Percentiles rank a stretch among this genome's conserved stretches.
These are phyloP conservation scores for Phytophthora sp. DNA, from an alignment of 352 stramenopile genomes.

Conservation along the genomic window DNA sequence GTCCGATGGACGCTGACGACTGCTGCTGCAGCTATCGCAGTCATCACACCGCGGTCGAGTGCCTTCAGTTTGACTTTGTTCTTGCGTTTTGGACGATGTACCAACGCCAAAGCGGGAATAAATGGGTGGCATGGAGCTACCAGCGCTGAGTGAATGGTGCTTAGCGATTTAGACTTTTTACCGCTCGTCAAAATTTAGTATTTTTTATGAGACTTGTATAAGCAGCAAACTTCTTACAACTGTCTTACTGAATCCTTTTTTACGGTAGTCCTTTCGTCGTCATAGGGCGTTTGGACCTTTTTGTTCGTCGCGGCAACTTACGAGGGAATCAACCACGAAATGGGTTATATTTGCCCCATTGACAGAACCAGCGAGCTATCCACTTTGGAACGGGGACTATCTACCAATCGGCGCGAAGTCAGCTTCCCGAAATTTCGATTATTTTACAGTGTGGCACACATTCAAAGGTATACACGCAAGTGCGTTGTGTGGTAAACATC, in stretches of 20 bases:
- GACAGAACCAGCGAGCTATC: no score
- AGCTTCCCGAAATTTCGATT: no score
- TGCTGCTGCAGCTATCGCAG: not conserved
- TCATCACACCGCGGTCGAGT: not conserved
- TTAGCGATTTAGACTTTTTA: not conserved
- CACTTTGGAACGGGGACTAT: no score
- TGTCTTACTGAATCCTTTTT: constrained; percentile 1
- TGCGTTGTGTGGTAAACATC: no score
- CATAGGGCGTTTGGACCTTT: no score
- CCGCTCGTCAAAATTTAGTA: not conserved
- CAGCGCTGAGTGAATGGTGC: not conserved
- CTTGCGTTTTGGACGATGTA: not conserved
- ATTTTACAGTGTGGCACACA: no score
- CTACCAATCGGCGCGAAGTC: no score
- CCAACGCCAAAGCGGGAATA: not conserved
- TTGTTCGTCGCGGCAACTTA: no score
- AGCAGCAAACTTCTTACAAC: not conserved
- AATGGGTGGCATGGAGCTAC: not conserved
- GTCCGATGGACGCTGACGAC: not conserved
- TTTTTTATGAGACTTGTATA: constrained; percentile 2
- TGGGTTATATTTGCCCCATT: no score
- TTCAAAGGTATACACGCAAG: no score
- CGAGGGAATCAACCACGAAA: no score
- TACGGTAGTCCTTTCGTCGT: no score
- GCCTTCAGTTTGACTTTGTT: not conserved